Evolutionary conservation across 148 eudicot genomes (phyloP).

Genomic region (Nyssa sinensis): DNA sequence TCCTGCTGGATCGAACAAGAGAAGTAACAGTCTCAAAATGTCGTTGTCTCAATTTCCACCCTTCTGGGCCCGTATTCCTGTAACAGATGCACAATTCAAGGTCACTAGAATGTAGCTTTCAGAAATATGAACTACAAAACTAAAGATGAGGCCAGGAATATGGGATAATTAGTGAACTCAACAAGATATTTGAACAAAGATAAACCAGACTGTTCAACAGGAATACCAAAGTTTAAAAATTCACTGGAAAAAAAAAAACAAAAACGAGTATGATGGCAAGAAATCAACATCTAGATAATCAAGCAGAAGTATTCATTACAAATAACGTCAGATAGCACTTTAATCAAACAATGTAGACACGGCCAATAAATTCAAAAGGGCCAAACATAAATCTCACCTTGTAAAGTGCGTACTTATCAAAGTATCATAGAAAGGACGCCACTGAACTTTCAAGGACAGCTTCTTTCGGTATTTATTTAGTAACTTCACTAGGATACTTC

Average conservation of each 20-base stretch:
- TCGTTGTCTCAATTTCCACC: constrained; percentile 93
- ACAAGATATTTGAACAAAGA: background rate
- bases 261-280: background rate
- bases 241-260: too few species aligned
- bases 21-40: constrained; percentile 92
- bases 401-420: constrained; percentile 80
- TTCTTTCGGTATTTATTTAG: constrained; percentile 85
- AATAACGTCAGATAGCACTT: background rate
- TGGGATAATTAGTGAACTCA: background rate
- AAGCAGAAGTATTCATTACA: background rate
- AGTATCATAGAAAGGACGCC: constrained; percentile 88
- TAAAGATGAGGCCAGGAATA: background rate
- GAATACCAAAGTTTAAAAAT: background rate
- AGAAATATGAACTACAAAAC: constrained; percentile 11
- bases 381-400: constrained; percentile 41
- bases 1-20: constrained; percentile 90
- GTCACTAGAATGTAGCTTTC: constrained; percentile 8
- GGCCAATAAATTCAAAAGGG: background rate
- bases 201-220: background rate
- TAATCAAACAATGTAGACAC: background rate
- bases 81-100: constrained; percentile 18
- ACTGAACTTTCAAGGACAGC: constrained; percentile 62
- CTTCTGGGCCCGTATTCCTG: constrained; percentile 97
- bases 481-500: constrained; percentile 65
- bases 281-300: background rate